phyloP scores from a whole-genome alignment of 2,329 filamentous ascomycete genomes.

The Sordariomycetes sp. region DNA sequence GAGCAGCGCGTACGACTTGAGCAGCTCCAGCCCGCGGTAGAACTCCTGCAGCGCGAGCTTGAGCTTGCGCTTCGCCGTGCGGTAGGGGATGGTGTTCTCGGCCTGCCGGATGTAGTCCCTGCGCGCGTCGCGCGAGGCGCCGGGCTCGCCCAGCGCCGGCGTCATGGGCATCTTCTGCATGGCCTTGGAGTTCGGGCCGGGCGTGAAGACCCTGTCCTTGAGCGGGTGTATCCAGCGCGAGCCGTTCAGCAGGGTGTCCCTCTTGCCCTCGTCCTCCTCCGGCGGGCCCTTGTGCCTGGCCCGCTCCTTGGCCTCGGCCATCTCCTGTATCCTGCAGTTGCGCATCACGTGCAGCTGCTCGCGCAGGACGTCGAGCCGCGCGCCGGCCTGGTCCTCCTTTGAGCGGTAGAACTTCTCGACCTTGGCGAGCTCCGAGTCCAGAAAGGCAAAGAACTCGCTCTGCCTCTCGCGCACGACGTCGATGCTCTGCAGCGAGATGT shows the following conservation, averaged over 20 bases:
- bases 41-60: conserved; percentile 88
- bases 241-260: neutral
- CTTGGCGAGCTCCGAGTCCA: conserved; percentile 80
- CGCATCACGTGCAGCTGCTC: conserved; percentile 91
- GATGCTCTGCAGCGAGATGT: conserved; percentile 31
- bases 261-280: neutral
- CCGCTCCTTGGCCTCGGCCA: conserved; percentile 23
- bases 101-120: conserved; percentile 43
- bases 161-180: conserved; percentile 43
- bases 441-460: conserved; percentile 76
- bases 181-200: conserved; percentile 50
- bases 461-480: conserved; percentile 62
- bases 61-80: conserved; percentile 80
- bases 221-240: conserved; percentile 39
- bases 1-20: conserved; percentile 83
- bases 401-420: conserved; percentile 81
- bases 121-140: conserved; percentile 16
- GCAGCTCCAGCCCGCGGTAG: conserved; percentile 79
- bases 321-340: conserved; percentile 67
- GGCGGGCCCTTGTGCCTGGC: neutral
- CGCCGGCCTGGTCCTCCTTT: conserved; percentile 77
- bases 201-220: conserved; percentile 38
- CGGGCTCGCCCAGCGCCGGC: conserved; percentile 24
- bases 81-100: conserved; percentile 60
- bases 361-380: conserved; percentile 59